These are phyloP conservation scores for Auricularia auricula-judae DNA, from an alignment of 768 basidiomycete genomes.

Conservation along the genomic window DNA sequence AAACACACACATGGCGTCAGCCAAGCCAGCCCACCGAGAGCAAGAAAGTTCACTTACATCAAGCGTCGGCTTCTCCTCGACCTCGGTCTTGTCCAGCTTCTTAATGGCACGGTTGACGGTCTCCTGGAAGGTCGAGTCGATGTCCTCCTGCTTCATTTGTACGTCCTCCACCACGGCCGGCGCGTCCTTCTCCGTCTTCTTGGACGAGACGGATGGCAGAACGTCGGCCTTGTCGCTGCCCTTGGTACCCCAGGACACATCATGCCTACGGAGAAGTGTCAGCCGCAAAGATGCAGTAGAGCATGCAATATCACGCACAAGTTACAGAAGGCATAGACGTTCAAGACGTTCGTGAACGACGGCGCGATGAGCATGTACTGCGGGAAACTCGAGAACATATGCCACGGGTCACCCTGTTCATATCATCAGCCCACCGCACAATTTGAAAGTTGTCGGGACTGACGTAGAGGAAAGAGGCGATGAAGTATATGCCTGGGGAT, in stretches of 20 bases:
- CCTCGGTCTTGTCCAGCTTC: constrained; percentile 56
- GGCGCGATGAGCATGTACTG: constrained; percentile 87
- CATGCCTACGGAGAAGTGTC: constrained; percentile 7
- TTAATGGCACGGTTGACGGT: constrained; percentile 82
- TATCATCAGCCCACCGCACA: not conserved
- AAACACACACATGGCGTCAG: not conserved
- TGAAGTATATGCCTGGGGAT: constrained; percentile 57
- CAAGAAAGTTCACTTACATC: constrained; percentile 29
- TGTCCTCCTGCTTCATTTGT: constrained; percentile 72
- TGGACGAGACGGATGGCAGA: constrained; percentile 79
- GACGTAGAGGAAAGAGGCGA: constrained; percentile 78
- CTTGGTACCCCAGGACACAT: constrained; percentile 93
- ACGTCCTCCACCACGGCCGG: constrained; percentile 77
- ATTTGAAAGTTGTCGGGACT: constrained; percentile 19
- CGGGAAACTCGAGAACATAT: constrained; percentile 89
- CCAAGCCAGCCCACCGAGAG: not conserved
- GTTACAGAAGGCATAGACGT: constrained; percentile 97
- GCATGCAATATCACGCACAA: constrained; percentile 58
- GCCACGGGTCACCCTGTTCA: constrained; percentile 88
- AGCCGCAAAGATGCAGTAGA: not conserved
- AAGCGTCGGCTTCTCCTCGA: constrained; percentile 64
- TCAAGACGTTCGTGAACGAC: constrained; percentile 89
- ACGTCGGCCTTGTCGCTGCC: constrained; percentile 91
- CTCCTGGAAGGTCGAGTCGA: constrained; percentile 85
- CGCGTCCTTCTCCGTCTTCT: constrained; percentile 65